Evolutionary conservation across 176 grass and related monocot species (phyloP).

Genomic region (Neostapfia colusana): DNA sequence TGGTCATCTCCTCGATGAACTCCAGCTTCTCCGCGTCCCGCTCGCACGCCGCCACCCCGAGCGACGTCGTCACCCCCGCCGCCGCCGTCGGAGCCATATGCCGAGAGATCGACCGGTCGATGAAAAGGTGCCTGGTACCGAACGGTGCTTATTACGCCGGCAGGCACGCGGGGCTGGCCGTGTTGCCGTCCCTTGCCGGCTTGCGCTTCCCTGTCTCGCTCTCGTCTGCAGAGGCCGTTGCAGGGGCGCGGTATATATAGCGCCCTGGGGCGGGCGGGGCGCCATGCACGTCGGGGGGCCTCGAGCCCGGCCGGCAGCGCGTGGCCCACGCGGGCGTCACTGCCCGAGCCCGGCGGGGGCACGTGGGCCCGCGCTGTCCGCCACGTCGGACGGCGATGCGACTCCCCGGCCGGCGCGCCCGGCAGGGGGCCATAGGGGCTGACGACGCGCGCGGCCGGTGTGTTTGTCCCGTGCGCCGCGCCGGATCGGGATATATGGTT

Average conservation of each 20-base stretch:
- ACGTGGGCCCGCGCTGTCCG: slow-evolving; percentile 56
- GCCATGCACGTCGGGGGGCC: slow-evolving; percentile 64
- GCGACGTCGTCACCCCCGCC: neutral
- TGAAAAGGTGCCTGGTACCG: too few relatives aligned
- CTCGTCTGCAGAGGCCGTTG: slow-evolving; percentile 10
- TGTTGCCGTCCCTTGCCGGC: slow-evolving; percentile 12
- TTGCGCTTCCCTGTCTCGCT: slow-evolving; percentile 3
- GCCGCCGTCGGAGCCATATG: slow-evolving; percentile 45
- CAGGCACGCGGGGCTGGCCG: too few relatives aligned
- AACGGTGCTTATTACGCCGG: neutral
- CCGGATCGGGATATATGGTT: neutral
- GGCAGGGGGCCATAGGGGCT: slow-evolving; percentile 34
- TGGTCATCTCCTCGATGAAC: slow-evolving; percentile 85
- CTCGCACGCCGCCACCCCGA: slow-evolving; percentile 54
- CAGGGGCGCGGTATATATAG: slow-evolving; percentile 47
- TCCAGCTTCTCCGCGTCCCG: slow-evolving; percentile 74
- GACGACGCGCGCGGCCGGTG: slow-evolving; percentile 27
- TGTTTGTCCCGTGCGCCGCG: slow-evolving; percentile 22
- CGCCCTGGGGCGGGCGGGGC: neutral
- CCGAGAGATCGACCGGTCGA: neutral
- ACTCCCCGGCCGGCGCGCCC: slow-evolving; percentile 36
- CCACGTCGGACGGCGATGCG: slow-evolving; percentile 51
- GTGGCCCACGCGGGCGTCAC: slow-evolving; percentile 62
- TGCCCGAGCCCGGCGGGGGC: slow-evolving; percentile 23
- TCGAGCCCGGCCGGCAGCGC: slow-evolving; percentile 30